Percentiles rank a stretch among this genome's conserved stretches.
Conservation (phyloP, 2,329 filamentous ascomycete genomes). For the Talaromyces islandicus region DNA sequence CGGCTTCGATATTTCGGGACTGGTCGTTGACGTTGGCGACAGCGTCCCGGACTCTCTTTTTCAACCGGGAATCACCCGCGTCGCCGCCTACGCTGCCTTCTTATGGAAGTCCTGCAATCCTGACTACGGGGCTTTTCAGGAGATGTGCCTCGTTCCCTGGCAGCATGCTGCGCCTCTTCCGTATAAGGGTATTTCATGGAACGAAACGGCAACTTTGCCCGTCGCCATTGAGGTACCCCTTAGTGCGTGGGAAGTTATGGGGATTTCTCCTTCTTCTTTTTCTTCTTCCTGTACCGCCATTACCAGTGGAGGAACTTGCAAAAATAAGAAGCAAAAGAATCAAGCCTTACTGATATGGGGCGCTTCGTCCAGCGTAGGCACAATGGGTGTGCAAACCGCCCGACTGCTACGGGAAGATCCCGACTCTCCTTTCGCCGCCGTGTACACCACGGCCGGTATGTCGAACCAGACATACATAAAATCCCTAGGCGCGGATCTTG, state of each 20-base stretch:
- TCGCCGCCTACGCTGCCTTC: slow-evolving; percentile 34
- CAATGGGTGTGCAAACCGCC: slow-evolving; percentile 39
- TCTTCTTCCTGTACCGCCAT: background rate
- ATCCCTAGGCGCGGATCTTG: slow-evolving; percentile 26
- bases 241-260: slow-evolving; percentile 35
- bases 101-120: slow-evolving; percentile 40
- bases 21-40: slow-evolving; percentile 39
- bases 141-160: slow-evolving; percentile 38
- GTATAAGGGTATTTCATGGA: slow-evolving; percentile 30
- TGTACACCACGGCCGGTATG: slow-evolving; percentile 37
- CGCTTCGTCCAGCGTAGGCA: slow-evolving; percentile 42
- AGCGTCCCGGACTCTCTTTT: slow-evolving; percentile 26
- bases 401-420: slow-evolving; percentile 29
- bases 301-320: background rate
- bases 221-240: slow-evolving; percentile 34
- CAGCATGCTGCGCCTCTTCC: slow-evolving; percentile 34
- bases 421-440: slow-evolving; percentile 28
- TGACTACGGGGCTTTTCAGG: slow-evolving; percentile 45
- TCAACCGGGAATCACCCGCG: slow-evolving; percentile 28
- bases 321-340: slow-evolving; percentile 13
- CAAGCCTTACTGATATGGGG: slow-evolving; percentile 41
- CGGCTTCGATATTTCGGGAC: slow-evolving; percentile 37
- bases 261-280: slow-evolving; percentile 16
- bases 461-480: slow-evolving; percentile 30
- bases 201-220: slow-evolving; percentile 35